Base-by-base conservation (phyloP, 345 rosid genomes). In the Draba incana region DNA sequence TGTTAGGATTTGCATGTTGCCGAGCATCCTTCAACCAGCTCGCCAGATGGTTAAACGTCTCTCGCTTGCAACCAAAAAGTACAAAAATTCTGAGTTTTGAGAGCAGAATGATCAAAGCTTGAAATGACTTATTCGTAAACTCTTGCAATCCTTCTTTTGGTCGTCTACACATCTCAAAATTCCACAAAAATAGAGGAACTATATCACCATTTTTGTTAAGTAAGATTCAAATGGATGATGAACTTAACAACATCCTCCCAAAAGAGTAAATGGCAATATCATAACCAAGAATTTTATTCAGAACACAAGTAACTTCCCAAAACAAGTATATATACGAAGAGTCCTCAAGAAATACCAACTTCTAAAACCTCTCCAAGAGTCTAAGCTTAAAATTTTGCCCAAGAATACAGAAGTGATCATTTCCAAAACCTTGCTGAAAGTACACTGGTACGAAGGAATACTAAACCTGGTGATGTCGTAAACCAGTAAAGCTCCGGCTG, bases 21-120 rank as follows among this genome's bases (percentile, higher is more conserved):
- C 97, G 74, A 13, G 99, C 97, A 88, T 94, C 99, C 70, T 89
- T 97, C 62, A 94, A 80, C 99, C 99, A 94, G 81, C 89, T 87
- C 5, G 99, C 92, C 48, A 94, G 80, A 88, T 94, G 99, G 81
- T 94, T 94, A 76, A 93, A 91, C 3, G 97, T 94, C 80, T 94
- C 97, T 78, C 96, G 88, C 91, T 97, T 90, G 66, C 46, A 76
- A 25, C 30, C 23, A 58, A 69, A 35, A 61, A 20, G 10, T 75
- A 61, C 4, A 64, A 5, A 8, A 44, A 3, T 33, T 35, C 39
- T 44, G 12, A 41, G 3, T 7, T 51, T 5, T 59, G 1, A 58
- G 12, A 13, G 55, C 30, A 66, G 15, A 66, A 41, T 9, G 30
- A 72, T 41, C 39, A 60, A 60, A 33, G 7, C 13, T 37, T 35